Percentiles rank a stretch among this genome's conserved stretches.
Evolutionary conservation across 1,284 basidiomycete species (phyloP).

Genomic region (Heterobasidion occidentale): DNA sequence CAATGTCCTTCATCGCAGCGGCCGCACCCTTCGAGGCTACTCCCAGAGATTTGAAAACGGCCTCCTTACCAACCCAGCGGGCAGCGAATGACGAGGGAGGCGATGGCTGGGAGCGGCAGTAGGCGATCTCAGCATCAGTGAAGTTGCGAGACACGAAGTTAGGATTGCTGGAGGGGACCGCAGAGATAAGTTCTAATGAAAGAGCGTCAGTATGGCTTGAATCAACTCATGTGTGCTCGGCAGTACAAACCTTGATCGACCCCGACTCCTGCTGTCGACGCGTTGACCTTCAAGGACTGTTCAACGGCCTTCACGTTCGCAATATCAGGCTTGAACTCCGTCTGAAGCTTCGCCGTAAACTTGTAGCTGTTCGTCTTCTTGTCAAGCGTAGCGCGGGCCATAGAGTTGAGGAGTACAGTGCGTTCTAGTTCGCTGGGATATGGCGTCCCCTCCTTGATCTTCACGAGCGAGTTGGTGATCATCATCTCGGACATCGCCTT

Average conservation of each 20-base stretch:
- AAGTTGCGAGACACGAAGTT: constrained; percentile 92
- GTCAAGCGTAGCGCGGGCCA: constrained; percentile 82
- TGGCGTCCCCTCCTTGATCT: constrained; percentile 93
- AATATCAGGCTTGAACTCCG: constrained; percentile 43
- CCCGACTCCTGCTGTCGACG: constrained; percentile 63
- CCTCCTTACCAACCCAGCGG: constrained; percentile 97
- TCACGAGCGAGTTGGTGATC: constrained; percentile 88
- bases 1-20: constrained; percentile 93
- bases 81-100: constrained; percentile 89
- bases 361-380: constrained; percentile 80
- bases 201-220: neutral
- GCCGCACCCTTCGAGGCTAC: constrained; percentile 88
- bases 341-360: constrained; percentile 63
- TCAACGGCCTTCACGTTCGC: constrained; percentile 64
- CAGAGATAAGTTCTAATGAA: constrained; percentile 76
- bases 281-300: constrained; percentile 39
- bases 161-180: constrained; percentile 86
- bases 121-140: constrained; percentile 80
- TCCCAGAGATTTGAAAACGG: constrained; percentile 96
- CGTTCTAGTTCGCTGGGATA: constrained; percentile 86
- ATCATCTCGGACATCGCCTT: constrained; percentile 94
- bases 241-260: constrained; percentile 69
- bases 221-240: neutral
- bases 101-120: constrained; percentile 86
- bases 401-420: constrained; percentile 86